Evolutionary conservation across 371 early-diverging fungal species (phyloP), one percentile per base, ranked within the genome.

Genomic region (Mucor velutinosus): DNA sequence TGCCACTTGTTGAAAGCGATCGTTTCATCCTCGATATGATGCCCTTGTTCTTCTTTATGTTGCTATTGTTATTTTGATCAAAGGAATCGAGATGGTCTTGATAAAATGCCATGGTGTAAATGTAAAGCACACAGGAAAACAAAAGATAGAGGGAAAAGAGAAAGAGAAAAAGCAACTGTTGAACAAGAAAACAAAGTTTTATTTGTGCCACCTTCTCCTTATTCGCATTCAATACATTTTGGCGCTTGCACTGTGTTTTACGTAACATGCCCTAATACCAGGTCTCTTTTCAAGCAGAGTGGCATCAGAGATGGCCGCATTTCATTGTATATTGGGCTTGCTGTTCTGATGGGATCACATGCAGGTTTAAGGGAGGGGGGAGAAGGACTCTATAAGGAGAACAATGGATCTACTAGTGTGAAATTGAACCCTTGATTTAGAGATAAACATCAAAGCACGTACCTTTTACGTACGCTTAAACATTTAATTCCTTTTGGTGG

Each of bases 21-120:
- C 72, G 33, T 37, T 68, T 72, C 72, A 72, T 72, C 43, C 72
- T 60, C 21, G 68, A 72, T 32, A 72, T 67, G 19, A 72, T 45
- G 8, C 65, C 57, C 30, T 64, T 72, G 12, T 67, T 67, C 21
- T 65, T 67, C 41, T 65, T 72, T 0, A 17, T 32, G 11, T 23
- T 49, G 3, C 21, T n/a, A 6, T 23, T 49, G 10, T 23, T 49
- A 8, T 49, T 49, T 11, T 49, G 49, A 6, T 23, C 23, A 11
- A 23, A 23, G 1, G 49, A 49, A 49, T 49, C 49, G 2, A 49
- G 4, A 23, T 23, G 21, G 10, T 49, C 56, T 39, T 53, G 67
- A 15, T 55, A 19, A n/a, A 53, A 30, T 14, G 66, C 37, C 66
- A 49, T 49, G 23, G 5, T 43, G 15, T 23, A 21, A 5, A 23